A percentile compares a stretch with the other conserved stretches of the same genome.
phyloP scores from a whole-genome alignment of 1,284 basidiomycete genomes.

The Cryptococcus hybrid region DNA sequence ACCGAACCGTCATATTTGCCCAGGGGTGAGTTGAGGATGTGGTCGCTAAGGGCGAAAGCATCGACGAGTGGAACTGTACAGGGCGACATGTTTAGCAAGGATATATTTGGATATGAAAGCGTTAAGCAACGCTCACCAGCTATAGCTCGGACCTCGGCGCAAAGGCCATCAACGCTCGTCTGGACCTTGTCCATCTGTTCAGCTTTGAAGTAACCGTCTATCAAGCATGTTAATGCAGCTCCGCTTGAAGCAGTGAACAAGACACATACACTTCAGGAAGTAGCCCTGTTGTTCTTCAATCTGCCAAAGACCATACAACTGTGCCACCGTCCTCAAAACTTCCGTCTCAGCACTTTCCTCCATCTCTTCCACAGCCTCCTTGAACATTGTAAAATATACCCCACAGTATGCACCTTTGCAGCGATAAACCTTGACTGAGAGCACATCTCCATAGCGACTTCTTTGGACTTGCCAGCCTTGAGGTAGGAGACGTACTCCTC shows the following conservation, averaged over 20 bases:
- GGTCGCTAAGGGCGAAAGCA: slow-evolving; percentile 57
- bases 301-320: slow-evolving; percentile 56
- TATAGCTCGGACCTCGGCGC: slow-evolving; percentile 52
- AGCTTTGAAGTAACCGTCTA: slow-evolving; percentile 52
- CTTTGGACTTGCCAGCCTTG: slow-evolving; percentile 53
- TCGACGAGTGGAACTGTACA: slow-evolving; percentile 54
- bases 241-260: neutral
- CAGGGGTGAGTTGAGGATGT: slow-evolving; percentile 60
- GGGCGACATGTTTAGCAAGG: neutral
- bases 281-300: slow-evolving; percentile 59
- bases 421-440: slow-evolving; percentile 58
- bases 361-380: slow-evolving; percentile 46
- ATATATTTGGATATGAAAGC: neutral
- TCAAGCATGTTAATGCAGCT: neutral
- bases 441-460: slow-evolving; percentile 57
- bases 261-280: slow-evolving; percentile 54
- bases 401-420: slow-evolving; percentile 52
- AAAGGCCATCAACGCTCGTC: slow-evolving; percentile 52
- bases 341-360: slow-evolving; percentile 40
- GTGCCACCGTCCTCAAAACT: slow-evolving; percentile 44
- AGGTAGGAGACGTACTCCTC: slow-evolving; percentile 51
- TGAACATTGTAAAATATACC: slow-evolving; percentile 50
- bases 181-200: slow-evolving; percentile 53
- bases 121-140: slow-evolving; percentile 40
- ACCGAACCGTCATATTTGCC: slow-evolving; percentile 54